Percentiles rank a stretch among this genome's conserved stretches.
These are phyloP conservation scores for Saccharomyces hybrid DNA, from an alignment of 1,139 yeast species.

Conservation along the genomic window DNA sequence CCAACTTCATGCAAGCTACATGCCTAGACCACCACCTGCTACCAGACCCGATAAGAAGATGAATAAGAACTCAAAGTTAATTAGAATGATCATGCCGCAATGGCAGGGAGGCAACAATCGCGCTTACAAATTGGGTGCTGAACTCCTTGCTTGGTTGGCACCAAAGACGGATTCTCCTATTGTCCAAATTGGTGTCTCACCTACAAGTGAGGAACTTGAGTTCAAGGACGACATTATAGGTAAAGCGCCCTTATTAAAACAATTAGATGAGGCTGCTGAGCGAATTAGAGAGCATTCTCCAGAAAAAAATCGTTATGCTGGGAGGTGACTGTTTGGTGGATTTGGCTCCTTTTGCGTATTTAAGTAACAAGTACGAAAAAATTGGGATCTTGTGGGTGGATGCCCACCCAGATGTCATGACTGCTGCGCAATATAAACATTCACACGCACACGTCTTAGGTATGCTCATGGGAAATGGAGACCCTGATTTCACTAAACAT, in stretches of 20 bases:
- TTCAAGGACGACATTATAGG: constrained; percentile 2
- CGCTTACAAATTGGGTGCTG: constrained; percentile 1
- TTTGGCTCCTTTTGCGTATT: constrained; percentile 2
- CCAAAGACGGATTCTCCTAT: constrained; percentile 2
- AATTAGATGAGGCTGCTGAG: neutral
- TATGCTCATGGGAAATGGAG: constrained; percentile 2
- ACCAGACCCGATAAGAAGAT: neutral
- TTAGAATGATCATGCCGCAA: constrained; percentile 2
- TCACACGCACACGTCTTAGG: neutral
- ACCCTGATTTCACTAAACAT: neutral
- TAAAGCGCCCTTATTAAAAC: neutral
- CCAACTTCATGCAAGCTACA: neutral
- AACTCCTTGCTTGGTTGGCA: constrained; percentile 2
- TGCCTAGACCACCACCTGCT: neutral
- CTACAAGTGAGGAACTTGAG: neutral
- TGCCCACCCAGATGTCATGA: constrained; percentile 3
- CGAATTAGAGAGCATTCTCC: neutral
- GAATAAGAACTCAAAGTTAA: neutral
- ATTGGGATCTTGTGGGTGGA: constrained; percentile 2
- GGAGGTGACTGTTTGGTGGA: constrained; percentile 3
- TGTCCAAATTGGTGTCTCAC: neutral
- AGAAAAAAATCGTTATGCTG: constrained; percentile 2
- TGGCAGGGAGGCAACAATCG: constrained; percentile 3
- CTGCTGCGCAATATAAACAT: neutral
- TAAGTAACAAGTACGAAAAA: constrained; percentile 1